These are phyloP conservation scores for Sugiyamaella chiloensis DNA, from an alignment of 805 yeast genomes.

Conservation along the genomic window DNA sequence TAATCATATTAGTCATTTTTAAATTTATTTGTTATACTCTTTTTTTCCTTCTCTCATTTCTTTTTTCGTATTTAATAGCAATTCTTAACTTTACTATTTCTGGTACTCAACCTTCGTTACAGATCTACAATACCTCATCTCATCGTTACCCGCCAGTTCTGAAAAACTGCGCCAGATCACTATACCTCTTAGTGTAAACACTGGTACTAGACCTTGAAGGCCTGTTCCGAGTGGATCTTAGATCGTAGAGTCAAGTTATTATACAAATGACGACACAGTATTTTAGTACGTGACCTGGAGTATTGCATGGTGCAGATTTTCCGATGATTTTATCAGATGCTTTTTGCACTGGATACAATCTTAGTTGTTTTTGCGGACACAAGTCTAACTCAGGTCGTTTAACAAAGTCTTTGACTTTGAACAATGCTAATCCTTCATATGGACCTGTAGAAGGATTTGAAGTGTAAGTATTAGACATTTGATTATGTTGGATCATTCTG, in stretches of 20 bases:
- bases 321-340: no score
- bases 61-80: no score
- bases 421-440: constrained; percentile 20
- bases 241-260: background rate
- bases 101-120: no score
- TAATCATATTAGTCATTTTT: no score
- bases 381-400: constrained; percentile 18
- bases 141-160: constrained; percentile 2
- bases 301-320: no score
- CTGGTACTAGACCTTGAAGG: no score
- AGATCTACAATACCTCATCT: background rate
- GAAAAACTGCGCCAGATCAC: constrained; percentile 4
- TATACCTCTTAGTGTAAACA: no score
- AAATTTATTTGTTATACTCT: no score
- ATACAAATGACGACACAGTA: constrained; percentile 12
- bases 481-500: background rate
- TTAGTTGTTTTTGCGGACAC: no score
- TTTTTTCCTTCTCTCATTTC: no score
- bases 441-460: constrained; percentile 20
- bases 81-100: no score
- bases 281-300: constrained; percentile 11
- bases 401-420: constrained; percentile 20
- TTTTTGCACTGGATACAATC: no score
- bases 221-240: background rate
- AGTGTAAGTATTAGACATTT: constrained; percentile 7